Evolutionary conservation across 116 monocot genomes (phyloP).

Genomic region (Dioscorea cayenensis): DNA sequence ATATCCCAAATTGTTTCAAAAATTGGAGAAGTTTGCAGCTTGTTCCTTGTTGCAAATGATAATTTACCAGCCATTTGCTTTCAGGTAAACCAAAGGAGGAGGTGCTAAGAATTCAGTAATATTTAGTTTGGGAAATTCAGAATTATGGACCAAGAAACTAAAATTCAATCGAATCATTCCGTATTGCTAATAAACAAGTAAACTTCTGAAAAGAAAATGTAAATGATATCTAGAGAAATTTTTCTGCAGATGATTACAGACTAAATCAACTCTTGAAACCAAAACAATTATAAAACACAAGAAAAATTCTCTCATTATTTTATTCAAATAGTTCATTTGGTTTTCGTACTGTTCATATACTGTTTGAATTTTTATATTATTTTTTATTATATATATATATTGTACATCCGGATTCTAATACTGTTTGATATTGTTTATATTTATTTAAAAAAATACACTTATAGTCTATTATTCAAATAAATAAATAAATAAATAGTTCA

Average conservation of each 20-base stretch:
- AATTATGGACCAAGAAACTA: not conserved
- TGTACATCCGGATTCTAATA: too few relatives aligned
- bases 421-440: too few relatives aligned
- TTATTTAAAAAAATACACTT: too few relatives aligned
- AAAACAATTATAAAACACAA: not conserved
- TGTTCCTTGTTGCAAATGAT: conserved; percentile 26
- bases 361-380: too few relatives aligned
- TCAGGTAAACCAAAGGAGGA: not conserved
- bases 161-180: too few relatives aligned
- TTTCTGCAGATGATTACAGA: not conserved
- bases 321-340: conserved; percentile 97
- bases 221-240: not conserved
- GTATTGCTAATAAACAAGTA: too few relatives aligned
- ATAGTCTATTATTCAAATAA: too few relatives aligned
- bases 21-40: too few relatives aligned
- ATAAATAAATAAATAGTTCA: conserved; percentile 97
- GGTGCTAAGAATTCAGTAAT: not conserved
- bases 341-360: too few relatives aligned
- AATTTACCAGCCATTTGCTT: conserved; percentile 24
- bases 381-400: too few relatives aligned
- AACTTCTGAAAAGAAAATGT: too few relatives aligned
- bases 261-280: not conserved
- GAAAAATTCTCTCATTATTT: conserved; percentile 33
- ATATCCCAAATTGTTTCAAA: too few relatives aligned
- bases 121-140: not conserved